Evolutionary conservation across 2,329 filamentous ascomycete species (phyloP), one percentile per base, ranked within the genome.

Genomic region (Penicillium sp.): DNA sequence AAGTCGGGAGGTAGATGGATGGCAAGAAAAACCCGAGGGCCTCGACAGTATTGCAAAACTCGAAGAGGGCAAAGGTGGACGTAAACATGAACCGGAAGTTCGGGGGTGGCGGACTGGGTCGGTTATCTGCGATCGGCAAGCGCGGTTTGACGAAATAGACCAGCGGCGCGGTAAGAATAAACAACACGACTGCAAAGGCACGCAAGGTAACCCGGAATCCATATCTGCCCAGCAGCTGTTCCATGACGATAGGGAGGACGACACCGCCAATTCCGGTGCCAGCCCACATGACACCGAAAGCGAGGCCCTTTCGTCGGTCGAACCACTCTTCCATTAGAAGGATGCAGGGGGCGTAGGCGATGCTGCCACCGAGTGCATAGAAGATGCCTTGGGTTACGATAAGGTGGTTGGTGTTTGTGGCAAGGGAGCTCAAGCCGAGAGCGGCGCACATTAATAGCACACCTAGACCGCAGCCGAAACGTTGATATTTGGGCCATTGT

Each of bases 261-360:
- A 69, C 69, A 8, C 74, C 74, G 5, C 54, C 48, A 17, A 53
- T 57, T n/a, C 58, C 55, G 12, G 61, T 63, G 5, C 63, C 62
- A 15, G 64, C 60, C 72, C 74, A 75, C 49, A 75, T 70, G 2
- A 71, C 53, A 1, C 74, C 76, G 15, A 72, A 68, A 0, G 68
- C 70, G 58, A 61, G 67, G 60, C 72, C 73, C 26, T 66, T 64
- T 13, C 70, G 61, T 55, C 73, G 70, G 8, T 76, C 69, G 61
- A 77, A 78, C 69, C 59, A 82, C 54, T 77, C 73, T 51, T 77
- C 73, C 37, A 77, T 64, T 39, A 72, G 72, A 33, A 72, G 62
- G 24, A 77, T 69, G 2, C 69, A 68, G 0, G 72, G 73, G 9
- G 59, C 75, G 59, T 68, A 80, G 3, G 75, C 62, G 0, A 77